A percentile compares a stretch with the other conserved stretches of the same genome.
phyloP scores from a whole-genome alignment of 768 basidiomycete genomes.

The Calocera viscosa region DNA sequence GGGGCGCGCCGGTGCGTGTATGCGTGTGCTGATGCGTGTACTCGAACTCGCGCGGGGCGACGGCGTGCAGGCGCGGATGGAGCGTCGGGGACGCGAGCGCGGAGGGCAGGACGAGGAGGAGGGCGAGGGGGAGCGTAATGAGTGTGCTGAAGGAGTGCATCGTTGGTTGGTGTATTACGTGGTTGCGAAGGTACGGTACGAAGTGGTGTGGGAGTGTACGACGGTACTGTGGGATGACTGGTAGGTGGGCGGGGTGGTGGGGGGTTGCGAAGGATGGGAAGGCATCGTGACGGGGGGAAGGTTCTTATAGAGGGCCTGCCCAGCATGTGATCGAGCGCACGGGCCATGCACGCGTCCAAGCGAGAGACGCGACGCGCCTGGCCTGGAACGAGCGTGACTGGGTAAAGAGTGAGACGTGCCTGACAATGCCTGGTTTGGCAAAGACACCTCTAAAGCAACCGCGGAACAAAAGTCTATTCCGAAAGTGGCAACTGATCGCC shows the following conservation, averaged over 20 bases:
- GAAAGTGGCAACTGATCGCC: not conserved
- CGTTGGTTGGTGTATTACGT: not conserved
- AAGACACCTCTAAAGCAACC: not conserved
- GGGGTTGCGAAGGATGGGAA: not conserved
- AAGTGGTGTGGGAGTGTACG: not conserved
- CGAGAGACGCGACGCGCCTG: not conserved
- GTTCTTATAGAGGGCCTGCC: not conserved
- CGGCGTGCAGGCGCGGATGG: constrained; percentile 2
- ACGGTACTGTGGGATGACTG: not conserved
- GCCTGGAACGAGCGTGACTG: not conserved
- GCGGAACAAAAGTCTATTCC: constrained; percentile 1
- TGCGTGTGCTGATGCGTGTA: not conserved
- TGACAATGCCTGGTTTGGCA: not conserved
- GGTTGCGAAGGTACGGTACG: not conserved
- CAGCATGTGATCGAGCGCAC: not conserved
- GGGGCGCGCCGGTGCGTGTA: not conserved
- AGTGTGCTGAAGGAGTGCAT: constrained; percentile 6
- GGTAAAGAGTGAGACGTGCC: constrained; percentile 4
- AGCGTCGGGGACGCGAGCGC: not conserved
- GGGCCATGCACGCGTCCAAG: constrained; percentile 2
- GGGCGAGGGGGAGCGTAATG: not conserved
- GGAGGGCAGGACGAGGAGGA: not conserved
- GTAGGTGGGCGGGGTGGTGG: not conserved
- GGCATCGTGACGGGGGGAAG: not conserved
- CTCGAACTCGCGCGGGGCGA: not conserved